Evolutionary conservation across 768 basidiomycete species (phyloP).

Genomic region (Rhizopogon sp.): DNA sequence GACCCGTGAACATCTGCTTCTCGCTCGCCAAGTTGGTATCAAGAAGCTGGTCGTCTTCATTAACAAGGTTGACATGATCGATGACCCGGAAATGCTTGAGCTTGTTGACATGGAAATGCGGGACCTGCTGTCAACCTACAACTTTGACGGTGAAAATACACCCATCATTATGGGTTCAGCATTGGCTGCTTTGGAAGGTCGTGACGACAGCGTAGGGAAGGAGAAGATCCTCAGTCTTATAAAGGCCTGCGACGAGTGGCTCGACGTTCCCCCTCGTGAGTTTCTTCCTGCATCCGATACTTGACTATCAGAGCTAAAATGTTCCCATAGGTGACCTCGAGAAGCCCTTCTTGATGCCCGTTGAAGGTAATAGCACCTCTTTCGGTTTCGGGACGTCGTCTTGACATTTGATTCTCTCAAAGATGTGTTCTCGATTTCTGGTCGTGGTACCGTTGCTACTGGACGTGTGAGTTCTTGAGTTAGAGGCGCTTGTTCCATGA

Average conservation of each 20-base stretch:
- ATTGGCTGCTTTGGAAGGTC: slow-evolving; percentile 88
- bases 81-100: slow-evolving; percentile 97
- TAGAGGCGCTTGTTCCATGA: neutral
- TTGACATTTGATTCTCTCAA: neutral
- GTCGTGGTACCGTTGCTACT: slow-evolving; percentile 96
- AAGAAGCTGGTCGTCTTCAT: slow-evolving; percentile 98
- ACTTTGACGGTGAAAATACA: slow-evolving; percentile 95
- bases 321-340: slow-evolving; percentile 77
- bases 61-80: slow-evolving; percentile 97
- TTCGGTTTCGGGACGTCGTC: neutral
- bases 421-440: slow-evolving; percentile 96
- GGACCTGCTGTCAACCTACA: slow-evolving; percentile 86
- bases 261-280: slow-evolving; percentile 88
- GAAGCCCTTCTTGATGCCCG: slow-evolving; percentile 93
- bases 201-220: slow-evolving; percentile 73
- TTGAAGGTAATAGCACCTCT: slow-evolving; percentile 57
- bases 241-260: slow-evolving; percentile 87
- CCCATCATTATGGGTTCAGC: slow-evolving; percentile 99
- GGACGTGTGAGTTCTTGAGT: slow-evolving; percentile 61
- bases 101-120: slow-evolving; percentile 99
- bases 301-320: slow-evolving; percentile 1
- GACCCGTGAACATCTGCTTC: slow-evolving; percentile 95
- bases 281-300: slow-evolving; percentile 6
- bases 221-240: slow-evolving; percentile 80
- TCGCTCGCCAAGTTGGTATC: slow-evolving; percentile 97